Evolutionary conservation across 768 basidiomycete genomes (phyloP), one percentile per base, ranked within the genome.

Genomic region (Lactarius hatsudake): DNA sequence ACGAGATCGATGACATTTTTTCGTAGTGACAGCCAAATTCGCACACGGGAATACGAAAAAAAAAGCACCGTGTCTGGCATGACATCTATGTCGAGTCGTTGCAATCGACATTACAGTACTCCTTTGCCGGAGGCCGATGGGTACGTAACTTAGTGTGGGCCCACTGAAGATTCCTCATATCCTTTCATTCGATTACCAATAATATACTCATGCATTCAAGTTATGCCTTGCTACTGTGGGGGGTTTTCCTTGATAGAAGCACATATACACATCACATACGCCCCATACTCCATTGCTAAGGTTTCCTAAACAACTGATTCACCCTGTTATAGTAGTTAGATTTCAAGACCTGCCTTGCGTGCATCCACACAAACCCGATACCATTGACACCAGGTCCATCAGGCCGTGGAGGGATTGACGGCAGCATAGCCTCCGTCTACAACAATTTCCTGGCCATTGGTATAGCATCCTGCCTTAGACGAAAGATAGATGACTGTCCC

Each of bases 401-500:
- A 84, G 26, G 74, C 66, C 4, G 74, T 77, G 1, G 86, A 78
- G 38, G 91, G 91, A 73, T 93, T 94, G 48, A 91, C 89, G 17
- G 88, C 82, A 1, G 85, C 62, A 74, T 84, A 91, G 0, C 91
- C 89, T 34, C 92, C 91, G 71, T 94, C 91, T 42, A 93, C 82
- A 20, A 86, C 78, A 53, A 94, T 81, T 74, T 93, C 89, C 73
- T 93, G 91, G 15, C 91, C 91, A 68, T 89, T 89, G 68, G 83
- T 85, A 73, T 91, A 93, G 34, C 81, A 85, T 40, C 89, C 90
- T 2, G 90, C 88, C 12, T 79, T 83, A 12, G 90, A 91, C 8
- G 84, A 88, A 6, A 94, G 82, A 74, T 90, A 92, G 6, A 93
- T 81, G 0, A 79, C 90, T 10, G 91, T 90, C 9, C 88, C 91